Percentiles rank a stretch among this genome's conserved stretches.
Conservation (phyloP, 345 rosid genomes). For the Eucalyptus grandis region DNA sequence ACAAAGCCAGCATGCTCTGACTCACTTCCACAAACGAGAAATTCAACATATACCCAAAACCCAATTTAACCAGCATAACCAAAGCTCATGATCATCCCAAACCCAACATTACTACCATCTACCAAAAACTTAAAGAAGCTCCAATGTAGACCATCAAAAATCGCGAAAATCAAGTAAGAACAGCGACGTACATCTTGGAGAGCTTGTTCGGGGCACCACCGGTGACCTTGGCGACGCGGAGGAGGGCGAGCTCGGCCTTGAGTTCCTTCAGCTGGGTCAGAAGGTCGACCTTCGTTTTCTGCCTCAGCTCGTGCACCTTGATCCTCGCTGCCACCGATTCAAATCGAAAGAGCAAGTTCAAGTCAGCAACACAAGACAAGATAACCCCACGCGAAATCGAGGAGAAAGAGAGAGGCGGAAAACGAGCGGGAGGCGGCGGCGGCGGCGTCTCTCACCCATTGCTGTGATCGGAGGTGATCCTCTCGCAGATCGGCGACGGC, state of each 20-base stretch:
- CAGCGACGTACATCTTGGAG: conserved; percentile 34
- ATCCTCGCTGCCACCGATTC: conserved; percentile 30
- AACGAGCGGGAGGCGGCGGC: not conserved
- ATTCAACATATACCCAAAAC: not conserved
- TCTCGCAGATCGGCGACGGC: not conserved
- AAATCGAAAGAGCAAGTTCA: not conserved
- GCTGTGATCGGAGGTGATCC: not conserved
- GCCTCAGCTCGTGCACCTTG: conserved; percentile 59
- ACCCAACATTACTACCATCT: not conserved
- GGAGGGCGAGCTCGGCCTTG: conserved; percentile 56
- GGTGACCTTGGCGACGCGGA: conserved; percentile 66
- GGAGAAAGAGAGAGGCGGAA: not conserved
- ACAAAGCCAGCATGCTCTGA: not conserved
- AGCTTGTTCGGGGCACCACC: conserved; percentile 73
- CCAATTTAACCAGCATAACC: not conserved
- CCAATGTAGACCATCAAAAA: not conserved
- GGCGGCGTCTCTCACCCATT: not conserved
- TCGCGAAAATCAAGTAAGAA: not conserved
- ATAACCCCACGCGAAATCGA: not conserved
- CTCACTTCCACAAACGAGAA: not conserved
- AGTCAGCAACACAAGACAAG: not conserved
- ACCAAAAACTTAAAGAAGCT: not conserved
- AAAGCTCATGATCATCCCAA: not conserved
- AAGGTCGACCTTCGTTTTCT: conserved; percentile 42
- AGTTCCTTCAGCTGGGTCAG: conserved; percentile 52